phyloP scores from a whole-genome alignment of 345 rosid genomes.

The Gossypium longicalyx region DNA sequence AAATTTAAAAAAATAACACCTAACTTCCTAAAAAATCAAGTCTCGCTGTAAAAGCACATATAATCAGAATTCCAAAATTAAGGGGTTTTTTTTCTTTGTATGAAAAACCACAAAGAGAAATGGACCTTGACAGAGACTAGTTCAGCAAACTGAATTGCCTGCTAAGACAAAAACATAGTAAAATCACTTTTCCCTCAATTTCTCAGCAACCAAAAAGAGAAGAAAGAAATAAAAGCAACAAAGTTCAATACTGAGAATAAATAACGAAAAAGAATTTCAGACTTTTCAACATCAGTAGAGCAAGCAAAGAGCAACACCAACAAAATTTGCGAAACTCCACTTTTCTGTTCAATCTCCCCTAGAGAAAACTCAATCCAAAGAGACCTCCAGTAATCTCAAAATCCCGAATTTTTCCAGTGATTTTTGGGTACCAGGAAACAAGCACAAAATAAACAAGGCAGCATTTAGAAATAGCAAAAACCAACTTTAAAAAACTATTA shows the following conservation, averaged over 20 bases:
- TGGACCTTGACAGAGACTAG: neutral
- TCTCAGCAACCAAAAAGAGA: constrained; percentile 14
- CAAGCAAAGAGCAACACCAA: neutral
- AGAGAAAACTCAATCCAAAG: neutral
- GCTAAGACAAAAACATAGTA: neutral
- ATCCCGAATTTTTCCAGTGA: neutral
- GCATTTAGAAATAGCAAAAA: neutral
- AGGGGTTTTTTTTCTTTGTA: neutral
- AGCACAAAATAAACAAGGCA: constrained; percentile 4
- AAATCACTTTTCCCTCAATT: constrained; percentile 11
- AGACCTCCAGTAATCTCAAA: neutral
- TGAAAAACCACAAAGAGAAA: neutral
- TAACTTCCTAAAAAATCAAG: neutral
- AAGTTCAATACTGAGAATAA: neutral
- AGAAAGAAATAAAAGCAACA: neutral
- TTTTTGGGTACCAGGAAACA: constrained; percentile 8
- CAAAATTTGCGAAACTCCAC: neutral
- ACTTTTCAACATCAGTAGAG: neutral
- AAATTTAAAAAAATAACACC: neutral
- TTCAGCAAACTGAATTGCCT: neutral
- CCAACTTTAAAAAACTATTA: neutral
- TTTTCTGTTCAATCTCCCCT: neutral
- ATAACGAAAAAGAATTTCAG: neutral
- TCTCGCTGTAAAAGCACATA: neutral
- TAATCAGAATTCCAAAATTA: neutral